Base-by-base conservation (phyloP, 2,329 filamentous ascomycete genomes). In the Xylaria sp. region DNA sequence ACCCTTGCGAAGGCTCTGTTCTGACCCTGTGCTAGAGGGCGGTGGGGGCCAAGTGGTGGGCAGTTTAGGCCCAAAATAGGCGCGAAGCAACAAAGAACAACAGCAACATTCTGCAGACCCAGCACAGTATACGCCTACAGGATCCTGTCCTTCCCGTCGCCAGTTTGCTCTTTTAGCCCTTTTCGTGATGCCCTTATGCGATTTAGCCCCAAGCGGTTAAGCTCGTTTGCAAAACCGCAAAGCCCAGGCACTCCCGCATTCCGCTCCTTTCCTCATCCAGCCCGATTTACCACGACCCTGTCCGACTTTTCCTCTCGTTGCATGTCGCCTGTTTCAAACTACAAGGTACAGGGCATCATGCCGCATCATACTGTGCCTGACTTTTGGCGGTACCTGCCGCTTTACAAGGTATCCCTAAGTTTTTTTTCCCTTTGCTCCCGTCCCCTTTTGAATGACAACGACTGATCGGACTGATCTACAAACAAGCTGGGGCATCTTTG, bases 171-270 rank as follows among this genome's bases (percentile, higher is more conserved):
- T 36, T 28, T 42, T 40, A n/a, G 33, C 36, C 40, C 26, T 59
- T 20, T 20, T 28, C 5, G 26, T 23, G 56, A 3, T 7, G 7
- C 56, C 20, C 40, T 9, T 6, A n/a, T 17, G 20, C 23, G 23
- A 23, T 53, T 51, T 61, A 68, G 20, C 66, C 61, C 15, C 6
- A 10, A 53, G 5, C 9, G 36, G 67, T 46, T 63, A 66, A 40
- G n/a, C 20, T 17, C 15, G 38, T 59, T 63, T 63, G 54, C 28
- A 49, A 10, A n/a, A n/a, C 15, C 13, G 40, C 56, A 4, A 44
- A 26, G n/a, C 46, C 36, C 46, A 65, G 59, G 66, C 63, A 59
- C 58, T 66, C 51, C 66, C 66, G 63, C 63, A 63, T 66, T 49
- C 38, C 51, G 28, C 63, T 59, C 59, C 23, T 66, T 63, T 65